phyloP scores from a whole-genome alignment of 345 rosid genomes.

The Hibiscus tridactylites region DNA sequence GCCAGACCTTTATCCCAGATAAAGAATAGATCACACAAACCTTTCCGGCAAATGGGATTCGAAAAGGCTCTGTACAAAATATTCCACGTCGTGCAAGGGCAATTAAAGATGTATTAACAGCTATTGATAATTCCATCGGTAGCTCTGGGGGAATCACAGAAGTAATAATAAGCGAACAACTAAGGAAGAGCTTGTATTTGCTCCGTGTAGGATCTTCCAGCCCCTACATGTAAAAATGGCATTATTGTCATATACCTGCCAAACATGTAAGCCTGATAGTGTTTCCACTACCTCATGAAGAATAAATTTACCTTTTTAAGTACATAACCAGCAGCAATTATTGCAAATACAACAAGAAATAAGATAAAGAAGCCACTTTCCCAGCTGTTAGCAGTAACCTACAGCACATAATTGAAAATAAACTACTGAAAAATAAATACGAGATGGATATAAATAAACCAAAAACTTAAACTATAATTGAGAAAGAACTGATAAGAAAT shows the following conservation, averaged over 20 bases:
- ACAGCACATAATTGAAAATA: conserved; percentile 9
- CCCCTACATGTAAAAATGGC: conserved; percentile 43
- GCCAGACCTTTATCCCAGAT: background rate
- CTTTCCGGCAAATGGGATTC: conserved; percentile 98
- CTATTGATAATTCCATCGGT: conserved; percentile 98
- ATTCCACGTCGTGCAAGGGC: conserved; percentile 94
- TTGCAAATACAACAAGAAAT: conserved; percentile 88
- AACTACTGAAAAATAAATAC: background rate
- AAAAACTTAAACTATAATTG: background rate
- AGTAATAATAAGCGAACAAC: conserved; percentile 92
- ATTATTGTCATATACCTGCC: conserved; percentile 2
- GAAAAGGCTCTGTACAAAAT: conserved; percentile 97
- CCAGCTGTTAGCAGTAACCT: conserved; percentile 99
- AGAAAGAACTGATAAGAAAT: conserved; percentile 10
- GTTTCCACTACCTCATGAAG: conserved; percentile 8
- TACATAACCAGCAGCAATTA: conserved; percentile 97
- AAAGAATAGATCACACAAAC: conserved; percentile 23
- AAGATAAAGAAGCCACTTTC: conserved; percentile 96
- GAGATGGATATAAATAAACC: background rate
- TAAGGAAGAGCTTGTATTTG: conserved; percentile 89
- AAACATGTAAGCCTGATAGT: background rate
- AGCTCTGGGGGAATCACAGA: conserved; percentile 98
- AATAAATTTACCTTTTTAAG: conserved; percentile 62
- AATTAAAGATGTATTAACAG: conserved; percentile 95
- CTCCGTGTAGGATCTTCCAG: conserved; percentile 99